A percentile compares a stretch with the other conserved stretches of the same genome.
Conservation (phyloP, 2,329 filamentous ascomycete species). For the Coleophoma eucalyptorum region DNA sequence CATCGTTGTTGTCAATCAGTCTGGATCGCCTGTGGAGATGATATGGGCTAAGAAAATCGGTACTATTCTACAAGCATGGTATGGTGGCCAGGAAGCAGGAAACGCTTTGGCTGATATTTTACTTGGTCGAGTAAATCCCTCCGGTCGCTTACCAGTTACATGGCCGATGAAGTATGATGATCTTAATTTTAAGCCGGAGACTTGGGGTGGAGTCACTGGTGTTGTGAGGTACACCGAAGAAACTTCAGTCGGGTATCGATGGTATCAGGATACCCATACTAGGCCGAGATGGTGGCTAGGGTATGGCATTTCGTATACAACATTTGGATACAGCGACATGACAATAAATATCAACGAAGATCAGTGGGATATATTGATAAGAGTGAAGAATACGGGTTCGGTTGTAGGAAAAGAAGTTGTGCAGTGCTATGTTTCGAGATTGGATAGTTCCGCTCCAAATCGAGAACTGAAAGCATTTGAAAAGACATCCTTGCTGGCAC, state of each 20-base stretch:
- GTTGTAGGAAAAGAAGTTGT: slow-evolving; percentile 47
- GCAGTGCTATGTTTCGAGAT: slow-evolving; percentile 47
- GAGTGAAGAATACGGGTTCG: slow-evolving; percentile 58
- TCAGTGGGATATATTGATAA: slow-evolving; percentile 31
- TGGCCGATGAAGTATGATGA: slow-evolving; percentile 1
- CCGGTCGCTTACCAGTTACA: neutral
- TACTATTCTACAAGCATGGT: slow-evolving; percentile 25
- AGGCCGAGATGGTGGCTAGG: neutral
- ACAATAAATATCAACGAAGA: neutral
- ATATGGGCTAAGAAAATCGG: neutral
- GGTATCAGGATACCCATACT: neutral
- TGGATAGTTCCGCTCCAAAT: slow-evolving; percentile 44
- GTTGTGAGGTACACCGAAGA: slow-evolving; percentile 1
- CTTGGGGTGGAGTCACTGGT: neutral
- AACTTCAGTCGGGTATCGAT: slow-evolving; percentile 1
- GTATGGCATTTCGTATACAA: slow-evolving; percentile 1
- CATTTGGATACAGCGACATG: neutral
- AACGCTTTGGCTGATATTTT: slow-evolving; percentile 73
- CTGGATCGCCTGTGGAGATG: slow-evolving; percentile 4
- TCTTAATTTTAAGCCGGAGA: neutral
- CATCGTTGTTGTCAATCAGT: neutral
- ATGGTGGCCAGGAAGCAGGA: slow-evolving; percentile 57
- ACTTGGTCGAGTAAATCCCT: slow-evolving; percentile 26
- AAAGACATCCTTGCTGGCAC: slow-evolving; percentile 35
- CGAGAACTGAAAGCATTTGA: slow-evolving; percentile 61